phyloP scores from a whole-genome alignment of 495 filamentous ascomycete species.

The Parmelia sp. region DNA sequence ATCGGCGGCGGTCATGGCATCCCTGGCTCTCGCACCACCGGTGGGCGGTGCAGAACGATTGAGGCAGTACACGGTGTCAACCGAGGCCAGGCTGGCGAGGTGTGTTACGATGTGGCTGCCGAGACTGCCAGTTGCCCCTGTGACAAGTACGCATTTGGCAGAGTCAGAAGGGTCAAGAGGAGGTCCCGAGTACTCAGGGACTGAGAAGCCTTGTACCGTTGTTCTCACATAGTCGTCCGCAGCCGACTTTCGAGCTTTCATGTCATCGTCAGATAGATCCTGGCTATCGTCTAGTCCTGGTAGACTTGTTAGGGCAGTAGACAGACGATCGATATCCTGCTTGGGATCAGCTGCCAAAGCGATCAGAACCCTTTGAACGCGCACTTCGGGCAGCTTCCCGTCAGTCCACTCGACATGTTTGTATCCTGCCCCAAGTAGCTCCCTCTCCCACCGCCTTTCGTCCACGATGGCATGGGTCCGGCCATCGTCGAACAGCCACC shows the following conservation, averaged over 20 bases:
- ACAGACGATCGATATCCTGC: too few relatives aligned
- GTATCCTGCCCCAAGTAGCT: slow-evolving; percentile 38
- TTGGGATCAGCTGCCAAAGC: slow-evolving; percentile 38
- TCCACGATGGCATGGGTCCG: slow-evolving; percentile 38
- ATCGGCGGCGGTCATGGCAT: too few relatives aligned
- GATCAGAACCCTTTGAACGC: slow-evolving; percentile 40
- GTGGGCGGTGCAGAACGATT: slow-evolving; percentile 36
- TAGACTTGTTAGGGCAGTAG: too few relatives aligned
- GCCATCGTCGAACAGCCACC: slow-evolving; percentile 50
- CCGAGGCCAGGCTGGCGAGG: slow-evolving; percentile 30
- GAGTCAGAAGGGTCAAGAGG: too few relatives aligned
- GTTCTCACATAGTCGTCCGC: slow-evolving; percentile 31
- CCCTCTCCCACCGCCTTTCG: slow-evolving; percentile 33
- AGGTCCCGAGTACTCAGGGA: too few relatives aligned
- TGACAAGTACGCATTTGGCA: slow-evolving; percentile 39
- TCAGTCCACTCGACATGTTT: slow-evolving; percentile 47
- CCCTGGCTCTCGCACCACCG: too few relatives aligned
- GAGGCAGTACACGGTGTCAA: slow-evolving; percentile 41
- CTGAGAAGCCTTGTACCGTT: too few relatives aligned
- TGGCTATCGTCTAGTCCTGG: too few relatives aligned
- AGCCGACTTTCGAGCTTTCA: slow-evolving; percentile 28
- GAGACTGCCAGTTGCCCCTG: slow-evolving; percentile 48
- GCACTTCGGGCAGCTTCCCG: slow-evolving; percentile 37
- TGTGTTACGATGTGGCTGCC: slow-evolving; percentile 43
- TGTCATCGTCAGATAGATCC: slow-evolving; percentile 17